A percentile compares a stretch with the other conserved stretches of the same genome.
phyloP scores from a whole-genome alignment of 164 flowering plant genomes.

The Annona squamosa region DNA sequence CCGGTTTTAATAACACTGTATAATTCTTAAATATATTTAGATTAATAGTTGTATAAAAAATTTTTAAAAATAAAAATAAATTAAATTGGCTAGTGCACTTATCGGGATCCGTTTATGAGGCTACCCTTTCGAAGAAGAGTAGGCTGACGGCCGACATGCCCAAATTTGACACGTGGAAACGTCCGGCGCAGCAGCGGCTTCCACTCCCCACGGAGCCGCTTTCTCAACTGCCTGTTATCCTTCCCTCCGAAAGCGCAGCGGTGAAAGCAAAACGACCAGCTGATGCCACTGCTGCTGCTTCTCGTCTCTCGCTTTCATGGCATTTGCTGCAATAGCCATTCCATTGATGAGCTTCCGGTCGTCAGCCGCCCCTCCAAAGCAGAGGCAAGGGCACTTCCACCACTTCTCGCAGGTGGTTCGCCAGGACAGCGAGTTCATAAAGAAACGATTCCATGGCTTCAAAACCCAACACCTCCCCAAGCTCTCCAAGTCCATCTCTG shows the following conservation, averaged over 20 bases:
- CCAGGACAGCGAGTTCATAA: constrained; percentile 58
- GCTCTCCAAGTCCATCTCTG: constrained; percentile 46
- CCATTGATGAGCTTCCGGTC: not conserved
- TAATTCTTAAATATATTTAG: no score
- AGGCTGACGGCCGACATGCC: no score
- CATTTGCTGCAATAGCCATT: not conserved
- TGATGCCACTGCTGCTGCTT: not conserved
- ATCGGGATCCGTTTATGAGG: no score
- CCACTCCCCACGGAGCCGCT: not conserved
- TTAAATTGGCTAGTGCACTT: no score
- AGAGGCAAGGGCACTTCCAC: constrained; percentile 17
- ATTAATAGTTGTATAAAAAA: no score
- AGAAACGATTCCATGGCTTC: constrained; percentile 47
- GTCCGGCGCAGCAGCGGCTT: not conserved
- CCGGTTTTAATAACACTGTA: no score
- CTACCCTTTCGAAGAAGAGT: no score
- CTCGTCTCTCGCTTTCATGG: not conserved
- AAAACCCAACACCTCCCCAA: constrained; percentile 49
- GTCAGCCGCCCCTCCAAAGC: not conserved
- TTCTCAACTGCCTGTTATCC: not conserved
- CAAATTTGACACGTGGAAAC: constrained; percentile 7
- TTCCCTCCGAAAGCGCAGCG: no score
- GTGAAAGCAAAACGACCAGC: not conserved
- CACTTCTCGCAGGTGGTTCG: constrained; percentile 47
- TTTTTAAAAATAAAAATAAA: no score